Evolutionary conservation across 805 yeast genomes (phyloP).

Genomic region (Suhomyces canberraensis): DNA sequence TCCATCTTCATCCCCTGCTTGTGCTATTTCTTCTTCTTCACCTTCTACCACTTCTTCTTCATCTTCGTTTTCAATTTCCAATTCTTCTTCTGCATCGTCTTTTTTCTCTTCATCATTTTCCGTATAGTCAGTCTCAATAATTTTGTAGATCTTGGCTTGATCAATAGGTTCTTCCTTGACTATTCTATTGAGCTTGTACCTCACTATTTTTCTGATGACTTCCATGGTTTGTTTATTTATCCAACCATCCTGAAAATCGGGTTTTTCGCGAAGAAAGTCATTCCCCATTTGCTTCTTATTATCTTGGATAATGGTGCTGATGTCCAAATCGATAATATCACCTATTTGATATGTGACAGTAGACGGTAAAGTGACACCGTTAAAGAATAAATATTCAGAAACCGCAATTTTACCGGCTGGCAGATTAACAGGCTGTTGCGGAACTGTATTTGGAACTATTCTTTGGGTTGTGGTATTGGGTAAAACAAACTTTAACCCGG

Average conservation of each 20-base stretch:
- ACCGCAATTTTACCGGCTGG: conserved; percentile 10
- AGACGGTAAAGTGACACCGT: conserved; percentile 66
- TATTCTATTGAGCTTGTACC: conserved; percentile 66
- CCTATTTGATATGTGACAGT: conserved; percentile 76
- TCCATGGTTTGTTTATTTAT: conserved; percentile 56
- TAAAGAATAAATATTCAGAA: conserved; percentile 52
- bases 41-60: conserved; percentile 8
- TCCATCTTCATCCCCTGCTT: conserved; percentile 20
- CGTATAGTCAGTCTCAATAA: conserved; percentile 38
- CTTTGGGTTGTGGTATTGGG: conserved; percentile 10
- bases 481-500: conserved; percentile 22
- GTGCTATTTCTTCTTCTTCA: conserved; percentile 23
- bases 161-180: conserved; percentile 50
- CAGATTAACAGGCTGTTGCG: conserved; percentile 7
- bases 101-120: conserved; percentile 19
- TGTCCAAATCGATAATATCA: conserved; percentile 67
- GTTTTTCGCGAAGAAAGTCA: conserved; percentile 28
- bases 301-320: conserved; percentile 41
- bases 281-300: conserved; percentile 29
- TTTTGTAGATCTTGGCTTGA: conserved; percentile 38
- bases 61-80: conserved; percentile 16
- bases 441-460: conserved; percentile 26
- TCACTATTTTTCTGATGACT: conserved; percentile 63
- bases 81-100: conserved; percentile 14
- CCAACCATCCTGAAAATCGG: conserved; percentile 79